A percentile compares a stretch with the other conserved stretches of the same genome.
Conservation (phyloP, 2,329 filamentous ascomycete species). For the Parasarocladium wereldwijsianum region DNA sequence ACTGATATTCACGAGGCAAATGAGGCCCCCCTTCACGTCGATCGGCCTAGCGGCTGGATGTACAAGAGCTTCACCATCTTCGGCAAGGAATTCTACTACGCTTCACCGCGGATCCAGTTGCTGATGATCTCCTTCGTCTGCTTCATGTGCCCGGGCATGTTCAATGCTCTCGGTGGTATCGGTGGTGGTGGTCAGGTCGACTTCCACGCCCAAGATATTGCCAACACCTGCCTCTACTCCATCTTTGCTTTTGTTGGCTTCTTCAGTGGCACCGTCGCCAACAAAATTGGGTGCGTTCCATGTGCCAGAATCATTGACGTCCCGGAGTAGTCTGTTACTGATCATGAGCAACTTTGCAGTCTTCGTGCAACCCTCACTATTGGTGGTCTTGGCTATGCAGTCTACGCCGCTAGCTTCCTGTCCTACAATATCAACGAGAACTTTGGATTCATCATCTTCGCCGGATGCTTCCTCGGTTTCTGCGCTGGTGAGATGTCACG, state of each 20-base stretch:
- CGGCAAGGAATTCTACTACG: slow-evolving; percentile 48
- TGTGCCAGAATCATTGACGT: no score
- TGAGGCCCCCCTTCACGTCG: slow-evolving; percentile 1
- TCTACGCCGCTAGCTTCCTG: slow-evolving; percentile 32
- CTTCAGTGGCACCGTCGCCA: slow-evolving; percentile 64
- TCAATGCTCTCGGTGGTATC: slow-evolving; percentile 47
- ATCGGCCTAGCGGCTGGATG: slow-evolving; percentile 7
- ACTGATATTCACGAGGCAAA: slow-evolving; percentile 8
- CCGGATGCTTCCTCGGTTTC: slow-evolving; percentile 61
- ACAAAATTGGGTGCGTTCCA: no score
- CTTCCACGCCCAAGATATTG: slow-evolving; percentile 40
- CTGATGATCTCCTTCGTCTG: slow-evolving; percentile 44
- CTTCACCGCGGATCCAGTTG: slow-evolving; percentile 58
- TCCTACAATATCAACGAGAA: slow-evolving; percentile 8
- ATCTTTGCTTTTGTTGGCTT: slow-evolving; percentile 56
- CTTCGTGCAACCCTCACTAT: slow-evolving; percentile 53
- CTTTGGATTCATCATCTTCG: slow-evolving; percentile 53
- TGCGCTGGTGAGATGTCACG: slow-evolving; percentile 26
- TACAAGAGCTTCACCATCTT: slow-evolving; percentile 31
- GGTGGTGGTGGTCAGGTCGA: slow-evolving; percentile 41
- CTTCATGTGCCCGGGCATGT: slow-evolving; percentile 57
- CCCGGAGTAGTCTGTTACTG: no score
- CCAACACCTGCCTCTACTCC: slow-evolving; percentile 53
- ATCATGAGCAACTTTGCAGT: no score
- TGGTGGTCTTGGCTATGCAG: slow-evolving; percentile 62